These are phyloP conservation scores for Wickerhamomyces sp. DNA, from an alignment of 1,139 yeast species.

Conservation along the genomic window DNA sequence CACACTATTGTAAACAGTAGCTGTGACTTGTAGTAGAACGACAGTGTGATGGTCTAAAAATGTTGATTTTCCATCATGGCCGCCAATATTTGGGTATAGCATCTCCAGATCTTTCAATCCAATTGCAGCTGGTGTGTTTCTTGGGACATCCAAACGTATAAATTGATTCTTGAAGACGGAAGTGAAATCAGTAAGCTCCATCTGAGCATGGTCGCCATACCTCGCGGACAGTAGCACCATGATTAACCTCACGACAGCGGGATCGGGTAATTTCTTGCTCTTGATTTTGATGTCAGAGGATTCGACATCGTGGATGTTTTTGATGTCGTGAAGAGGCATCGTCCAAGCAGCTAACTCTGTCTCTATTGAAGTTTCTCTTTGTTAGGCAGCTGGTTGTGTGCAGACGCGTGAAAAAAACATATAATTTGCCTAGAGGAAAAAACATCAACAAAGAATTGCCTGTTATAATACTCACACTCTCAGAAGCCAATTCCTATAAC, in stretches of 20 bases:
- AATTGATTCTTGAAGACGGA: background rate
- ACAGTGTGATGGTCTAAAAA: slow-evolving; percentile 1
- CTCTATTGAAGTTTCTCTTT: too few relatives aligned
- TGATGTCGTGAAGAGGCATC: slow-evolving; percentile 5
- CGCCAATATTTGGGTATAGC: background rate
- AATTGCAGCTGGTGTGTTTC: background rate
- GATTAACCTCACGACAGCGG: background rate
- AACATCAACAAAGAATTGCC: too few relatives aligned
- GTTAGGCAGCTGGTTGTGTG: too few relatives aligned
- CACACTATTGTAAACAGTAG: slow-evolving; percentile 5
- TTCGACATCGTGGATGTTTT: slow-evolving; percentile 3
- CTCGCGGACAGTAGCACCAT: slow-evolving; percentile 2
- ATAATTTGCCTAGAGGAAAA: too few relatives aligned
- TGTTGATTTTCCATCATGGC: background rate
- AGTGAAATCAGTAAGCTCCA: slow-evolving; percentile 8
- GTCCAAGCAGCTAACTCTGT: too few relatives aligned
- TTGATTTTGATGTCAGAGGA: background rate
- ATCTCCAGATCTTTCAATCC: background rate
- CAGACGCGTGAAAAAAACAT: too few relatives aligned
- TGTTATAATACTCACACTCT: too few relatives aligned
- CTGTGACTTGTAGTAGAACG: slow-evolving; percentile 2
- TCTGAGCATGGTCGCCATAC: background rate
- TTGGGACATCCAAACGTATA: background rate
- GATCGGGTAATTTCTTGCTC: background rate
- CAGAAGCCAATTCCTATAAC: too few relatives aligned